phyloP scores from a whole-genome alignment of 257 asterid species.

The Rhazya stricta region DNA sequence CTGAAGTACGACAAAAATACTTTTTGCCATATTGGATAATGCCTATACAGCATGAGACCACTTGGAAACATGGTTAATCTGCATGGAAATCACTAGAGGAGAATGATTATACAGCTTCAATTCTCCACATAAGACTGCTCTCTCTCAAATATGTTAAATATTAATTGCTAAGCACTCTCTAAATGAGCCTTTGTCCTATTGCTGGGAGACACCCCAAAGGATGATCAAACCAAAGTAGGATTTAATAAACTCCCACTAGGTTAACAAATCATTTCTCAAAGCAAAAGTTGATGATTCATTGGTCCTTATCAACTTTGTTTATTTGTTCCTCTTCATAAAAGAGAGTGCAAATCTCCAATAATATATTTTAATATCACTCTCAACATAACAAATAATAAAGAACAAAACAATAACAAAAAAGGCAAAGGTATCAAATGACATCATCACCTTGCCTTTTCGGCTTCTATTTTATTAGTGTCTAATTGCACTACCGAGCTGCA shows the following conservation, averaged over 20 bases:
- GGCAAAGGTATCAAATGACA: background rate
- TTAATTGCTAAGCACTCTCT: background rate
- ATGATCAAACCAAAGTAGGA: slow-evolving; percentile 15
- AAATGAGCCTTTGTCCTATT: slow-evolving; percentile 16
- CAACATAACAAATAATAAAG: no score
- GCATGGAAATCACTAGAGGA: slow-evolving; percentile 42
- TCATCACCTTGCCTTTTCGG: no score
- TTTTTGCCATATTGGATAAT: slow-evolving; percentile 16
- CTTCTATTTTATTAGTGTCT: no score
- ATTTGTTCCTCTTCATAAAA: background rate
- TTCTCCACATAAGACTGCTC: slow-evolving; percentile 21
- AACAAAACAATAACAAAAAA: background rate
- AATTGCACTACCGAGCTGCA: background rate
- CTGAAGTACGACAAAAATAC: slow-evolving; percentile 6
- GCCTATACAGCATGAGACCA: slow-evolving; percentile 24
- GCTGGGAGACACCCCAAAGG: slow-evolving; percentile 9
- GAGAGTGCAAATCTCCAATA: slow-evolving; percentile 5
- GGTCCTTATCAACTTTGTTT: background rate
- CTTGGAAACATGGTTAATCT: slow-evolving; percentile 34
- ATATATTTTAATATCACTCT: background rate
- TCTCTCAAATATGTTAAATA: background rate
- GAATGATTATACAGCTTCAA: slow-evolving; percentile 33
- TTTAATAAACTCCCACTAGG: slow-evolving; percentile 12
- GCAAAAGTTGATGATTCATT: background rate
- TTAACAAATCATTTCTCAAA: background rate